Percentiles rank a stretch among this genome's conserved stretches.
Conservation (phyloP, 306 rosid species). For the Trifolium dubium region DNA sequence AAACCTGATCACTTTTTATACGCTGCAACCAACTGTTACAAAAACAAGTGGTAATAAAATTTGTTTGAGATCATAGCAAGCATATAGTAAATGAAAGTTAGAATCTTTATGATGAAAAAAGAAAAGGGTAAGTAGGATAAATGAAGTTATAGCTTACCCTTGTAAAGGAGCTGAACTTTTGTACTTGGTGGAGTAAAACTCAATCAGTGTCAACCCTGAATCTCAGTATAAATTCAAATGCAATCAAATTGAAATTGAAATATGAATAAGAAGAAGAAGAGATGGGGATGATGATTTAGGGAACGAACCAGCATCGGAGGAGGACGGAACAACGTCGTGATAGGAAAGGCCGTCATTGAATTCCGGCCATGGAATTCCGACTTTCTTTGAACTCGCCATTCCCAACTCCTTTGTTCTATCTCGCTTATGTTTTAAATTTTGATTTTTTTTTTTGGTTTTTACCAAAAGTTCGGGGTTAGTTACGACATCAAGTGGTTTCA, state of each 20-base stretch:
- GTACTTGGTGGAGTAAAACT: constrained; percentile 78
- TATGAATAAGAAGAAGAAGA: not conserved
- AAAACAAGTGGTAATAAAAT: not conserved
- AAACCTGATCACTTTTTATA: constrained; percentile 77
- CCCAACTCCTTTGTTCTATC: not conserved
- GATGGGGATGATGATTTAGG: not conserved
- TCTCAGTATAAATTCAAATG: not conserved
- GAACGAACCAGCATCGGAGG: constrained; percentile 66
- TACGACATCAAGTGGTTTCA: no score
- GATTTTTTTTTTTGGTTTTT: no score
- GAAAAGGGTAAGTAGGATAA: not conserved
- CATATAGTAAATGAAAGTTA: no score
- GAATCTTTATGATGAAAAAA: constrained; percentile 3
- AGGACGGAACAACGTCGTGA: constrained; percentile 70
- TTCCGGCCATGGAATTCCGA: constrained; percentile 74
- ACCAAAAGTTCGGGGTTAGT: no score
- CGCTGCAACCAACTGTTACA: constrained; percentile 92
- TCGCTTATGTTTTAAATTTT: not conserved
- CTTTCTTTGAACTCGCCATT: constrained; percentile 27
- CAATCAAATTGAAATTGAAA: not conserved
- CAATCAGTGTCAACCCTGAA: constrained; percentile 65
- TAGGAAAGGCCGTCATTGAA: constrained; percentile 83
- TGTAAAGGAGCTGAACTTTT: constrained; percentile 80
- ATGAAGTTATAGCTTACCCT: constrained; percentile 57
- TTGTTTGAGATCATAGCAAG: not conserved